Conservation (phyloP, 2,329 filamentous ascomycete genomes). For the Fusarium beomiforme region DNA sequence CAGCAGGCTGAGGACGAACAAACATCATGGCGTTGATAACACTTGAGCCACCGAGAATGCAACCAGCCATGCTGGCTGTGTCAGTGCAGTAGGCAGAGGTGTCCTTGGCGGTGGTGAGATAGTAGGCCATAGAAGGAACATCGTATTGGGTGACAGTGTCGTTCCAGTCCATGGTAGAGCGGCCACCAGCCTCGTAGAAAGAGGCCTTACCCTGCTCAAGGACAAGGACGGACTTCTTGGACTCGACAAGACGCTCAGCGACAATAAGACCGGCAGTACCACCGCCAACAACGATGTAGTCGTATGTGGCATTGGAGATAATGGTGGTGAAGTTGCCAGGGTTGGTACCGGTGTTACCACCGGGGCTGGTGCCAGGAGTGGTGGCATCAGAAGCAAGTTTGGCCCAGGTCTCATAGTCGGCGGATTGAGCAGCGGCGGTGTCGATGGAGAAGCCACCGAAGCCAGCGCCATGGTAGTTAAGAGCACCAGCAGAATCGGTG, state of each 20-base stretch:
- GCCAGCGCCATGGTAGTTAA: slow-evolving; percentile 51
- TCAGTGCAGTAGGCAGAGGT: slow-evolving; percentile 72
- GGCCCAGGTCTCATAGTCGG: slow-evolving; percentile 55
- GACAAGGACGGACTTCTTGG: slow-evolving; percentile 72
- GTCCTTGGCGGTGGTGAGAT: slow-evolving; percentile 72
- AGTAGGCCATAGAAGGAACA: slow-evolving; percentile 75
- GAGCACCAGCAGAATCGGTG: slow-evolving; percentile 46
- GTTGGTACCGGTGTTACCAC: slow-evolving; percentile 39
- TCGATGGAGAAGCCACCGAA: slow-evolving; percentile 58
- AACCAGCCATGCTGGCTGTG: slow-evolving; percentile 78
- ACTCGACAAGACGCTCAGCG: slow-evolving; percentile 66
- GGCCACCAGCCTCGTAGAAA: slow-evolving; percentile 71
- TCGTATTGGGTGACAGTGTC: slow-evolving; percentile 75
- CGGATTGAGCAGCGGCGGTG: slow-evolving; percentile 49
- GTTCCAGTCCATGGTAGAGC: slow-evolving; percentile 72
- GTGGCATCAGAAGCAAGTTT: slow-evolving; percentile 55
- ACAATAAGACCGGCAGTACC: slow-evolving; percentile 70
- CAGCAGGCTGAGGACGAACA: slow-evolving; percentile 71
- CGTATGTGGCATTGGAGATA: slow-evolving; percentile 54
- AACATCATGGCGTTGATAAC: slow-evolving; percentile 75
- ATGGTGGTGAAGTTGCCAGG: slow-evolving; percentile 46
- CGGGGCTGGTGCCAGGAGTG: slow-evolving; percentile 37
- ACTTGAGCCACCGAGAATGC: slow-evolving; percentile 74
- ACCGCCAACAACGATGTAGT: slow-evolving; percentile 73
- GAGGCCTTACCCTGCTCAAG: slow-evolving; percentile 65